These are phyloP conservation scores for Trichosporon sp. DNA, from an alignment of 1,284 basidiomycete species.

Conservation along the genomic window DNA sequence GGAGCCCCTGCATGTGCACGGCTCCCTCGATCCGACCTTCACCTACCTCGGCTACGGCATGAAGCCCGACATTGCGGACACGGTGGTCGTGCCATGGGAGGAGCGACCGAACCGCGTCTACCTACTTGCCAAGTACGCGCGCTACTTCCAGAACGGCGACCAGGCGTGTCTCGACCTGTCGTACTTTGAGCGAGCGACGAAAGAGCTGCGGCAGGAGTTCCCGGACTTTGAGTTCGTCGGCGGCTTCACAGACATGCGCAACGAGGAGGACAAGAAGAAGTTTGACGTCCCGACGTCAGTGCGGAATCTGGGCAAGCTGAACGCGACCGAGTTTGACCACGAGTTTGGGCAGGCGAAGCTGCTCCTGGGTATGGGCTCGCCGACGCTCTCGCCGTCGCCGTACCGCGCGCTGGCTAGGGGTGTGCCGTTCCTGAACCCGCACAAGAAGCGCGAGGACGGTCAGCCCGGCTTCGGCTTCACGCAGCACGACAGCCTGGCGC, in stretches of 20 bases:
- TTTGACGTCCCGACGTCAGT: constrained; percentile 16
- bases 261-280: constrained; percentile 1
- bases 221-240: constrained; percentile 27
- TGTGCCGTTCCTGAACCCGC: constrained; percentile 11
- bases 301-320: constrained; percentile 19
- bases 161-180: constrained; percentile 6
- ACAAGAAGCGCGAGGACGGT: not conserved
- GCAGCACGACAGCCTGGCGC: not conserved
- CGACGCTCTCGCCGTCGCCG: constrained; percentile 19
- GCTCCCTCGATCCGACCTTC: not conserved
- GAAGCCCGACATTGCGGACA: not conserved
- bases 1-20: constrained; percentile 8
- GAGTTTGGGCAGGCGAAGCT: constrained; percentile 13
- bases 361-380: constrained; percentile 25
- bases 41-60: constrained; percentile 12
- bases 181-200: constrained; percentile 15
- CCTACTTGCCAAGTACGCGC: constrained; percentile 23
- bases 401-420: constrained; percentile 11
- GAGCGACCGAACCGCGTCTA: constrained; percentile 21
- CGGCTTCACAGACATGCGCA: constrained; percentile 15
- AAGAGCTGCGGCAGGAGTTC: constrained; percentile 20
- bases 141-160: constrained; percentile 22
- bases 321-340: constrained; percentile 9
- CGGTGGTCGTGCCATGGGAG: not conserved
- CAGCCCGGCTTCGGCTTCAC: not conserved